These are phyloP conservation scores for Candida sithepensis DNA, from an alignment of 805 yeast genomes.

Conservation along the genomic window DNA sequence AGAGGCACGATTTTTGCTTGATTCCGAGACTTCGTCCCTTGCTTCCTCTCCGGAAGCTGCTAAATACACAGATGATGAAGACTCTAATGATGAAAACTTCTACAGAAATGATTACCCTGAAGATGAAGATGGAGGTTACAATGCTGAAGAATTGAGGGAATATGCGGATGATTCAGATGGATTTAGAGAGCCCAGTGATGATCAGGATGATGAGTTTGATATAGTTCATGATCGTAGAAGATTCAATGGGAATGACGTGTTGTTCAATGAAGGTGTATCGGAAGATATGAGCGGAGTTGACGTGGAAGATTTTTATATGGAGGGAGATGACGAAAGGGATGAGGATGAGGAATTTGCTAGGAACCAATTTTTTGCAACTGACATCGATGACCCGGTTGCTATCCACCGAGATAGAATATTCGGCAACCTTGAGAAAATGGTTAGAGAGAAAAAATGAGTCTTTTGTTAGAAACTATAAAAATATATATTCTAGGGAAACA, in stretches of 20 bases:
- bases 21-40: background rate
- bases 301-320: background rate
- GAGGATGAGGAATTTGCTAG: constrained; percentile 32
- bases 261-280: constrained; percentile 4
- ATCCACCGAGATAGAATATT: constrained; percentile 62
- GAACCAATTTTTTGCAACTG: constrained; percentile 53
- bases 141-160: constrained; percentile 8
- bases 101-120: constrained; percentile 94
- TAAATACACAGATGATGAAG: constrained; percentile 64
- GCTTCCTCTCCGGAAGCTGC: background rate
- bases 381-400: constrained; percentile 58
- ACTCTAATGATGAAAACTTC: constrained; percentile 87
- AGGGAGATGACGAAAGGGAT: constrained; percentile 9
- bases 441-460: constrained; percentile 32
- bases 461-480: background rate
- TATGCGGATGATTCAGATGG: constrained; percentile 18
- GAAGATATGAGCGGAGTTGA: constrained; percentile 19
- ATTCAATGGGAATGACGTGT: constrained; percentile 27
- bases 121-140: constrained; percentile 71
- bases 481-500: no score
- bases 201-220: constrained; percentile 35
- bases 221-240: constrained; percentile 31
- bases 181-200: constrained; percentile 33
- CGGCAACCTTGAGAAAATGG: constrained; percentile 52
- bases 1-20: constrained; percentile 24